These are phyloP conservation scores for Metrosideros polymorpha DNA, from an alignment of 441 rosid species.

Conservation along the genomic window DNA sequence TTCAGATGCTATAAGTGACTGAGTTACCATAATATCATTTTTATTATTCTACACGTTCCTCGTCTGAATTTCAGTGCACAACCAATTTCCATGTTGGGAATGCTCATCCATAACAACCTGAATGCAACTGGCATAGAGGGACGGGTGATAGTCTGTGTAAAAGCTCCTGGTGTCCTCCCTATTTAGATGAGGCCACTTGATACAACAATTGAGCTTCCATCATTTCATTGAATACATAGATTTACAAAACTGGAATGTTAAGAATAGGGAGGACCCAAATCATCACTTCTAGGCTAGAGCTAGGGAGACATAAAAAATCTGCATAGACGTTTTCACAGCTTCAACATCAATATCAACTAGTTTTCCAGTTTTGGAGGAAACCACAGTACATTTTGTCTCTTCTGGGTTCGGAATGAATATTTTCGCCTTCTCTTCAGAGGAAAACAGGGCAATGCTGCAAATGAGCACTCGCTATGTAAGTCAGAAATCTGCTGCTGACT, in stretches of 20 bases:
- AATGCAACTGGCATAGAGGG: not conserved
- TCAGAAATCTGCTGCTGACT: not conserved
- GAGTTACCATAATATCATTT: not conserved
- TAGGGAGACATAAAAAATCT: constrained; percentile 47
- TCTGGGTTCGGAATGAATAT: constrained; percentile 59
- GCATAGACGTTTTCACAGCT: constrained; percentile 51
- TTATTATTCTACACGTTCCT: not conserved
- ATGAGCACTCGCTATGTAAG: not conserved
- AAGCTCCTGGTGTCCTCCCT: not conserved
- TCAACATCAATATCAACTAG: constrained; percentile 52
- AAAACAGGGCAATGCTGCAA: constrained; percentile 74
- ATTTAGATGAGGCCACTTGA: not conserved
- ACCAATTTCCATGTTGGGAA: not conserved
- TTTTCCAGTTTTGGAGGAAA: constrained; percentile 67
- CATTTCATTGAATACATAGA: not conserved
- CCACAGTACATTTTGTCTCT: constrained; percentile 52
- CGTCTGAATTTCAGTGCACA: not conserved
- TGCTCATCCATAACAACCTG: not conserved
- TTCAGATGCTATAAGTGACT: not conserved
- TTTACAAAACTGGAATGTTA: not conserved
- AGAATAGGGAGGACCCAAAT: not conserved
- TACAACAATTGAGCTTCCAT: not conserved
- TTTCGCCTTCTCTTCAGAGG: constrained; percentile 62
- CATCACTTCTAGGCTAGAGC: constrained; percentile 44
- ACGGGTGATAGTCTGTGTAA: not conserved